Percentiles rank a stretch among this genome's conserved stretches.
phyloP scores from a whole-genome alignment of 352 stramenopile genomes.

The Pythium vanterpoolii region DNA sequence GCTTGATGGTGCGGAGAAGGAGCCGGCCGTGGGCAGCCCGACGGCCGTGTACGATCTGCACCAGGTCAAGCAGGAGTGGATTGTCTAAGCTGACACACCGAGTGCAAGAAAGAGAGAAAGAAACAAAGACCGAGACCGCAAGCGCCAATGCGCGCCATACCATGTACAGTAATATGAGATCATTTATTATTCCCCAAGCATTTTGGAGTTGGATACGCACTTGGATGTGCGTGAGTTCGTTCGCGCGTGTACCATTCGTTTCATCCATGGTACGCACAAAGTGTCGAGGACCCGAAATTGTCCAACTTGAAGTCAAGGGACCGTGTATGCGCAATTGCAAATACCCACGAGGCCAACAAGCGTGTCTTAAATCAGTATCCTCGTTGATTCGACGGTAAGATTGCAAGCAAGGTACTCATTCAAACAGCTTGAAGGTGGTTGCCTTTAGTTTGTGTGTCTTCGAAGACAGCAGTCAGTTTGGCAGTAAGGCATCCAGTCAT shows the following conservation, averaged over 20 bases:
- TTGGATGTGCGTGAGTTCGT: background rate
- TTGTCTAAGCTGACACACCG: constrained; percentile 1
- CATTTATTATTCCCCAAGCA: constrained; percentile 6
- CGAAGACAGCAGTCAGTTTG: background rate
- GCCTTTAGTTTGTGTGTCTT: background rate
- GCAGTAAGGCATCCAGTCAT: background rate
- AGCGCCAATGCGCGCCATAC: background rate
- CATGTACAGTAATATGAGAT: constrained; percentile 18
- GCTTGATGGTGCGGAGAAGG: constrained; percentile 6
- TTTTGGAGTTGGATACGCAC: background rate
- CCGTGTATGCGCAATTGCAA: background rate
- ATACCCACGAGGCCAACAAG: too few relatives aligned
- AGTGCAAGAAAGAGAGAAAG: background rate
- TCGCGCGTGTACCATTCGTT: background rate
- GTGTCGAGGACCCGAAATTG: background rate
- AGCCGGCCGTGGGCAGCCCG: constrained; percentile 5
- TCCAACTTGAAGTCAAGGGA: background rate
- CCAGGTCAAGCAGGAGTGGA: constrained; percentile 14
- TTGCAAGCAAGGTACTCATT: too few relatives aligned
- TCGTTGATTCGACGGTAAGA: too few relatives aligned
- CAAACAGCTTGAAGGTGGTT: background rate
- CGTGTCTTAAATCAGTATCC: too few relatives aligned
- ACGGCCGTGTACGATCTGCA: constrained; percentile 16
- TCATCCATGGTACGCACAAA: background rate
- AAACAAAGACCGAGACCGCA: background rate